Conservation (phyloP, 2,329 filamentous ascomycete genomes). For the Diaporthe ilicicola region DNA sequence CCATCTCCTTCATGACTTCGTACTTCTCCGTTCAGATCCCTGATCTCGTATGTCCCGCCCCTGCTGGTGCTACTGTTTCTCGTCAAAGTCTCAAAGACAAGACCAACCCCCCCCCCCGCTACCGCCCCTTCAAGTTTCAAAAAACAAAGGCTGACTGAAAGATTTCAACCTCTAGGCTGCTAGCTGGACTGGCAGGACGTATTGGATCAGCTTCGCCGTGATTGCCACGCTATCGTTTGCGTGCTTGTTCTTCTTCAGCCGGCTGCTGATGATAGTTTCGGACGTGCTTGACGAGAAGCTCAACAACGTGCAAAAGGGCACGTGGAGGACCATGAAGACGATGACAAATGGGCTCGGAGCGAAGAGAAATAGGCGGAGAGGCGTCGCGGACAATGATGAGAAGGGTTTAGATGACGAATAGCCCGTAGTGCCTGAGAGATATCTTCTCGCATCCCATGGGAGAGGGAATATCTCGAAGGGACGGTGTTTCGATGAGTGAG, state of each 20-base stretch:
- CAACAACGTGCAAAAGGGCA: slow-evolving; percentile 16
- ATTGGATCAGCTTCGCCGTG: slow-evolving; percentile 74
- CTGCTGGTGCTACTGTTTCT: neutral
- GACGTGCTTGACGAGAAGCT: slow-evolving; percentile 51
- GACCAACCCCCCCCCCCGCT: too few relatives aligned
- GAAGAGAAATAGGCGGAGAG: neutral
- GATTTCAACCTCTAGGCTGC: slow-evolving; percentile 40
- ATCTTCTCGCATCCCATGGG: neutral
- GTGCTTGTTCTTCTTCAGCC: slow-evolving; percentile 62
- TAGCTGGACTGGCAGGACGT: slow-evolving; percentile 68
- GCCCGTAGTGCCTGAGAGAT: neutral
- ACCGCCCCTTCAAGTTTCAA: too few relatives aligned
- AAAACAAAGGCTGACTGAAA: neutral
- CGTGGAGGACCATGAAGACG: slow-evolving; percentile 17
- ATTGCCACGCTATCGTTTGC: slow-evolving; percentile 68
- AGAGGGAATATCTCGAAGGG: neutral
- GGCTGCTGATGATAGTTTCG: slow-evolving; percentile 55
- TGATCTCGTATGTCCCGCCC: slow-evolving; percentile 46
- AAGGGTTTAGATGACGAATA: neutral
- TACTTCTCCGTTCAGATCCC: slow-evolving; percentile 76
- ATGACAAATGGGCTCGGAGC: neutral
- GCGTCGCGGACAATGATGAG: neutral
- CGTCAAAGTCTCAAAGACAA: neutral
- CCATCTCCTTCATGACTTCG: slow-evolving; percentile 76
- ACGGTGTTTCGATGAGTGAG: neutral